Percentiles rank a stretch among this genome's conserved stretches.
Conservation (phyloP, 805 yeast species). For the Candida corydali region DNA sequence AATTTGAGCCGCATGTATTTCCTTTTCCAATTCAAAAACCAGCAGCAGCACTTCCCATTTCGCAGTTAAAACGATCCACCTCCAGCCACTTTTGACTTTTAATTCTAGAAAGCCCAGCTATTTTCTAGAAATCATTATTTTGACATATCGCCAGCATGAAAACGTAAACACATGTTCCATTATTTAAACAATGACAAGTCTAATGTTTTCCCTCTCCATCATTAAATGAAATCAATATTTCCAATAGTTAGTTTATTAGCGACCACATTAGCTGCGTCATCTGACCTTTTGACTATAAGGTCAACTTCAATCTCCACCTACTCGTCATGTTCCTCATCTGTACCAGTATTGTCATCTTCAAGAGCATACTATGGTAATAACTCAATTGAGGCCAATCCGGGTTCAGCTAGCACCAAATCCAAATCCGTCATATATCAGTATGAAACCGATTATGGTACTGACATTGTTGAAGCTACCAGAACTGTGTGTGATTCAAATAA, state of each 20-base stretch:
- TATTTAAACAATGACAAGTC: too few species aligned
- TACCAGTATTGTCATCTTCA: slow-evolving; percentile 3
- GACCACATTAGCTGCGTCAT: slow-evolving; percentile 19
- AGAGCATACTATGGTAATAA: slow-evolving; percentile 1
- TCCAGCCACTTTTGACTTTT: too few species aligned
- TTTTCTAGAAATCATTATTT: too few species aligned
- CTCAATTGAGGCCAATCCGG: slow-evolving; percentile 2
- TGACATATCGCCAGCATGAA: too few species aligned
- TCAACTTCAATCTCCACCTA: slow-evolving; percentile 17
- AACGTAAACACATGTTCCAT: too few species aligned
- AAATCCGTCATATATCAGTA: slow-evolving; percentile 7
- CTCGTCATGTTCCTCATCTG: slow-evolving; percentile 9
- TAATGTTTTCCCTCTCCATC: too few species aligned
- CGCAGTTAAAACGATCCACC: background rate
- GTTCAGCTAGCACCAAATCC: slow-evolving; percentile 9
- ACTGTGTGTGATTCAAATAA: slow-evolving; percentile 28
- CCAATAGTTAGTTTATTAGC: slow-evolving; percentile 10
- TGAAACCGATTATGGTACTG: slow-evolving; percentile 21
- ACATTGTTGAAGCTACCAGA: slow-evolving; percentile 15
- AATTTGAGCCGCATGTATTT: background rate
- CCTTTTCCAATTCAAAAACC: background rate
- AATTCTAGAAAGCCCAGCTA: too few species aligned
- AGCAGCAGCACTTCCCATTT: background rate
- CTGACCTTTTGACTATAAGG: slow-evolving; percentile 16
- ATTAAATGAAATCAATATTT: background rate